Conservation (phyloP, 495 filamentous ascomycete species). For the Emericellopsis terricola region DNA sequence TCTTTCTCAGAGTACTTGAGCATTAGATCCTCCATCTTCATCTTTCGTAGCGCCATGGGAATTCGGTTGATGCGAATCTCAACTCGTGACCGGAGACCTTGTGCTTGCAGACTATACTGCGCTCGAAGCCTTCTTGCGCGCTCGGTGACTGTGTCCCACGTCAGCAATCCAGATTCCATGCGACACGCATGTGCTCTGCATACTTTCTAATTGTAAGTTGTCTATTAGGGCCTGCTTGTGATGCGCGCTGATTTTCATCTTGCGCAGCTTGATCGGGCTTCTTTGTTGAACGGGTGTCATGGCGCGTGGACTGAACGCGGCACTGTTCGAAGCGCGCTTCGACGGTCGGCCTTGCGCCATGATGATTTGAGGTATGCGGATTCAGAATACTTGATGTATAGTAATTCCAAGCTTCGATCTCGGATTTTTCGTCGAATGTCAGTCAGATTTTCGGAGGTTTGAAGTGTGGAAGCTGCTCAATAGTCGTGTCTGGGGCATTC, state of each 20-base stretch:
- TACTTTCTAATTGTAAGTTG: constrained; percentile 86
- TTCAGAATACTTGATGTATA: too few relatives aligned
- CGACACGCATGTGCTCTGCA: too few relatives aligned
- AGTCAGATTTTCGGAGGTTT: too few relatives aligned
- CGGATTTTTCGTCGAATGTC: too few relatives aligned
- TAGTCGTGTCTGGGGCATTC: too few relatives aligned
- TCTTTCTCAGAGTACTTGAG: constrained; percentile 20
- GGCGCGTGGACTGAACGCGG: background rate
- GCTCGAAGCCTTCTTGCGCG: constrained; percentile 79
- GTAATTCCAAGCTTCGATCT: too few relatives aligned
- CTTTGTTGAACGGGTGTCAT: constrained; percentile 22
- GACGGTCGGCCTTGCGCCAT: too few relatives aligned
- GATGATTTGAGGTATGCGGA: too few relatives aligned
- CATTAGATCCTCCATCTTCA: constrained; percentile 69
- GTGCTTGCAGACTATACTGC: constrained; percentile 75
- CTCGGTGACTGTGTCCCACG: constrained; percentile 51
- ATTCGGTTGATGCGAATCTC: constrained; percentile 93
- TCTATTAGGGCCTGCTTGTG: constrained; percentile 86
- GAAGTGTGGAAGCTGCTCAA: too few relatives aligned
- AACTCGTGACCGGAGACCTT: constrained; percentile 67
- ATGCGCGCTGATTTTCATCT: constrained; percentile 44
- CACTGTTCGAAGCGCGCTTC: constrained; percentile 4
- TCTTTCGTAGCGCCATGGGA: constrained; percentile 57
- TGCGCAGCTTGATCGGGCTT: constrained; percentile 43
- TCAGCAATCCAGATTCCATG: too few relatives aligned